Conservation (phyloP, 192 early-diverging fungal genomes). For the Backusella macrospora region DNA sequence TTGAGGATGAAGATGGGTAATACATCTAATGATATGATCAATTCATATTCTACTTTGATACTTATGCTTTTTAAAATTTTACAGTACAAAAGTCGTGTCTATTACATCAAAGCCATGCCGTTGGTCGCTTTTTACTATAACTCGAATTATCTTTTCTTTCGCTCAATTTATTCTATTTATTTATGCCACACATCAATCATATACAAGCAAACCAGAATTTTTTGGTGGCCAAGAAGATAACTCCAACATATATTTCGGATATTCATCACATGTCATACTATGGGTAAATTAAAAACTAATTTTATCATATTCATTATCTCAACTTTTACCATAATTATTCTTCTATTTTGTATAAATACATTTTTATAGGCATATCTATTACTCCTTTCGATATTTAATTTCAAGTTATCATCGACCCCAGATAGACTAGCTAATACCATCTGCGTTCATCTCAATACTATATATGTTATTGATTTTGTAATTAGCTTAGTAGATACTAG, state of each 20-base stretch:
- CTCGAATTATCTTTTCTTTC: not conserved
- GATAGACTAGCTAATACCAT: not conserved
- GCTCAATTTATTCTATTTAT: not conserved
- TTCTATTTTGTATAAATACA: not conserved
- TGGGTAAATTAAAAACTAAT: not conserved
- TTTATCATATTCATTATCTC: not conserved
- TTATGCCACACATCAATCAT: not conserved
- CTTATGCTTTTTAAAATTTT: too few species aligned
- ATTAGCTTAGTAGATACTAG: not conserved
- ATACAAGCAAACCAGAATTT: not conserved
- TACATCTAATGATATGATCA: not conserved
- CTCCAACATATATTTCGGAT: not conserved
- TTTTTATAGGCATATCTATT: conserved; percentile 9
- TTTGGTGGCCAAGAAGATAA: not conserved
- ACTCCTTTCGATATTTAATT: not conserved
- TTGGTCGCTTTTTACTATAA: not conserved
- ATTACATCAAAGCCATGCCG: not conserved
- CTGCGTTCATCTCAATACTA: not conserved
- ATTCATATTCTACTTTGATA: not conserved
- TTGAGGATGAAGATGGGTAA: not conserved
- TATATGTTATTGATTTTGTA: not conserved
- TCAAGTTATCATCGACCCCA: not conserved
- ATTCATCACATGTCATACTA: not conserved
- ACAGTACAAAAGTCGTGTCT: not conserved
- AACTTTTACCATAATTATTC: not conserved